Evolutionary conservation across 2,329 filamentous ascomycete species (phyloP).

Genomic region (Fusarium paranaense): DNA sequence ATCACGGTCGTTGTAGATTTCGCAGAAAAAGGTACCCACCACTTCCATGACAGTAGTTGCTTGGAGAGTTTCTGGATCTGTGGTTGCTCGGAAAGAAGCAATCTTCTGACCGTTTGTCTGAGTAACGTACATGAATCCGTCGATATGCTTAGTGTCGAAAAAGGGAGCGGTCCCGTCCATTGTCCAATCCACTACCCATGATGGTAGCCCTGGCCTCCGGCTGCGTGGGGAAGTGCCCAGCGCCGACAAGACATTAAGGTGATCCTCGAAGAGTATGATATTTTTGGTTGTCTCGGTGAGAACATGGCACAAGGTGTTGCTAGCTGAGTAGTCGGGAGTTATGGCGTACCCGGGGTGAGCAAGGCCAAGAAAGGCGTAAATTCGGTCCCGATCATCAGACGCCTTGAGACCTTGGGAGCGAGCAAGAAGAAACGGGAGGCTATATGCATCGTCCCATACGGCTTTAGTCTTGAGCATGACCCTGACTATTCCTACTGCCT

Average conservation of each 20-base stretch:
- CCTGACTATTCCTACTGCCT: neutral
- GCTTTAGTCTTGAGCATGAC: neutral
- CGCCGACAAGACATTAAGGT: neutral
- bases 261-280: neutral
- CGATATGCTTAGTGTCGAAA: no score
- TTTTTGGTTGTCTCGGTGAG: neutral
- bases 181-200: conserved; percentile 12
- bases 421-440: neutral
- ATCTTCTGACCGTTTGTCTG: no score
- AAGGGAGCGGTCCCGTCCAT: no score
- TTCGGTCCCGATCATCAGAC: neutral
- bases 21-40: no score
- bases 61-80: no score
- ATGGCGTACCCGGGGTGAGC: neutral
- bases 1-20: no score
- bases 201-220: neutral
- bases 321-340: neutral
- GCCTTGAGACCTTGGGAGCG: neutral
- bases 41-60: neutral
- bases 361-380: conserved; percentile 7
- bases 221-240: fast-evolving
- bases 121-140: no score
- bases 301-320: neutral
- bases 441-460: neutral
- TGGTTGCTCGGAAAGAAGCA: no score